These are phyloP conservation scores for Candida koratica DNA, from an alignment of 805 yeast species.

Conservation along the genomic window DNA sequence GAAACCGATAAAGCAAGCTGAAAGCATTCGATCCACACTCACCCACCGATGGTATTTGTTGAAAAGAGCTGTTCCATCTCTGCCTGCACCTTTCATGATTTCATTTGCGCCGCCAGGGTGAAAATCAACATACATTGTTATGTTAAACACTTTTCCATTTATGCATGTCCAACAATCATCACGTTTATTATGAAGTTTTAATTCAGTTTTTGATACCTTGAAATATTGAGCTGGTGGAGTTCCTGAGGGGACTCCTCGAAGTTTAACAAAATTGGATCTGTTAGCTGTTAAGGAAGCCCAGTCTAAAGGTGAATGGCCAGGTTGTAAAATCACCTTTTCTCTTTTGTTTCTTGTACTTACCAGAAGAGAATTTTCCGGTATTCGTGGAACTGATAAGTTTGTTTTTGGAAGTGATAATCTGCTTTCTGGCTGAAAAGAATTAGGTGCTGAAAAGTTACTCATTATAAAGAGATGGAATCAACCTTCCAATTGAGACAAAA, in stretches of 20 bases:
- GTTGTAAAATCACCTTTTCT: constrained; percentile 58
- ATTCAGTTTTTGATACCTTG: constrained; percentile 52
- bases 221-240: constrained; percentile 52
- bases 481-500: no score
- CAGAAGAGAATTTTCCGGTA: neutral
- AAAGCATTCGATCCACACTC: constrained; percentile 76
- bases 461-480: no score
- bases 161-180: constrained; percentile 85
- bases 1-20: constrained; percentile 69
- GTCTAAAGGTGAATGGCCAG: constrained; percentile 83
- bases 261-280: constrained; percentile 36
- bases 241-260: constrained; percentile 49
- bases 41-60: constrained; percentile 73
- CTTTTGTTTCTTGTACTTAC: constrained; percentile 7
- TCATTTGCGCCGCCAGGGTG: constrained; percentile 93
- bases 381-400: constrained; percentile 1
- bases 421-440: constrained; percentile 34
- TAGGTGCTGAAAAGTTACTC: constrained; percentile 28
- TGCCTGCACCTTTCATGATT: constrained; percentile 74
- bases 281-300: constrained; percentile 66
- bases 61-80: constrained; percentile 75
- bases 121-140: constrained; percentile 76
- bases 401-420: neutral
- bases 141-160: constrained; percentile 75
- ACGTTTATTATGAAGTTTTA: constrained; percentile 52